Base-by-base conservation (phyloP, 495 filamentous ascomycete species). In the Talaromyces nanjingensis region DNA sequence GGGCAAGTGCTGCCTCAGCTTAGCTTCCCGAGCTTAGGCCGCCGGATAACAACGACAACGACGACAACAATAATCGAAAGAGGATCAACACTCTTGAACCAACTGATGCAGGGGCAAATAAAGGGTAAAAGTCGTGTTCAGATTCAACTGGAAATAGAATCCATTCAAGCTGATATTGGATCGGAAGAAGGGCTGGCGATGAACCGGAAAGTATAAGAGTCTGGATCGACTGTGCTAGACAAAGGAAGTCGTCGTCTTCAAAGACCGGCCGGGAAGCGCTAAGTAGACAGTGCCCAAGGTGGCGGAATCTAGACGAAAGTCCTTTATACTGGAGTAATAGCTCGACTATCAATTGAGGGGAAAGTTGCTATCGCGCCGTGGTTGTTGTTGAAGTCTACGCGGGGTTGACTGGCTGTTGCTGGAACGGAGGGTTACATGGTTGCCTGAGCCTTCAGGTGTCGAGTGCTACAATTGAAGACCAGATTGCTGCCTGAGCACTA, bases 1-100 rank as follows among this genome's bases (percentile, higher is more conserved):
- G 49, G 49, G 49, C n/a, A 53, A 25, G 49, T 42, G 24, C 52
- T 24, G 49, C 52, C 52, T 54, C 49, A 54, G 11, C 52, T 29
- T 29, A 56, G 53, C 53, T 56, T 56, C 12, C 53, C 27, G 53
- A 56, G 53, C 53, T 56, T 56, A 27, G 22, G 53, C 22, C 22
- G 14, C 53, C 22, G 16, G 22, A 29, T 29, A 56, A 29, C 24
- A 25, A 56, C 52, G 16, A 56, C 22, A 6, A 16, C 24, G 11
- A 14, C 18, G 6, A 56, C 53, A 25, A 22, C 53, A 24, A 14
- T 29, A 24, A 29, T 55, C 53, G 6, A 55, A 25, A 14, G 20
- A 25, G 3, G 53, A 25, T n/a, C 8, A n/a, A 3, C 12, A 14
- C 20, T 56, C 53, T 25, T 37, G 5, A 54, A 27, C 18, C 20